A percentile compares a stretch with the other conserved stretches of the same genome.
Evolutionary conservation across 1,284 basidiomycete species (phyloP).

Genomic region (Pseudozyma sp.): DNA sequence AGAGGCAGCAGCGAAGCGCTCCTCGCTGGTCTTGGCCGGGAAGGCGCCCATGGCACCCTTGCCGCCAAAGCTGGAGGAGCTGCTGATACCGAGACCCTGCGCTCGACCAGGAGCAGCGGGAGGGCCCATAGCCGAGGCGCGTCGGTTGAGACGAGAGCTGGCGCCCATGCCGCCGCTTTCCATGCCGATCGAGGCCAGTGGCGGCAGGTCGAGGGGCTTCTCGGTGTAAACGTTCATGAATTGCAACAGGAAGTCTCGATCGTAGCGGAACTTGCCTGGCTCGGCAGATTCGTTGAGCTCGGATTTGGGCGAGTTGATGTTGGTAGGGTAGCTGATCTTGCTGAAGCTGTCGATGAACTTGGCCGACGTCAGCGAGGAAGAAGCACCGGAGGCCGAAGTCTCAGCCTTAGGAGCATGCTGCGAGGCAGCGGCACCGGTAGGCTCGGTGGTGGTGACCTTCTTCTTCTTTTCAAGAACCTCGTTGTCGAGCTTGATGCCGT

Average conservation of each 20-base stretch:
- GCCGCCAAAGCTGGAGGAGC: constrained; percentile 58
- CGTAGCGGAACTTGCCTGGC: constrained; percentile 95
- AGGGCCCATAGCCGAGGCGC: constrained; percentile 61
- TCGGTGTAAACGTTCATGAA: constrained; percentile 96
- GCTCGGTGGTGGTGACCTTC: constrained; percentile 29
- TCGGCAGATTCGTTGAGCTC: constrained; percentile 84
- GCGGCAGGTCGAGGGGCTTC: constrained; percentile 88
- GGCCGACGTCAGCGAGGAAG: constrained; percentile 56
- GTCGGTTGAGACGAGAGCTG: constrained; percentile 52
- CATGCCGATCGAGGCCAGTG: constrained; percentile 88
- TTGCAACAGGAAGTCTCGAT: constrained; percentile 96
- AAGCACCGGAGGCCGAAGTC: constrained; percentile 52
- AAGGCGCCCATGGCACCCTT: constrained; percentile 60
- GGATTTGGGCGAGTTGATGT: constrained; percentile 82
- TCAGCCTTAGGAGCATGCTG: constrained; percentile 42
- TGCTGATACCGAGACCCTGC: constrained; percentile 60
- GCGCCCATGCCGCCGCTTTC: constrained; percentile 58
- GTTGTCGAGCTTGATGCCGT: constrained; percentile 62
- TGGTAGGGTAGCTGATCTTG: constrained; percentile 83
- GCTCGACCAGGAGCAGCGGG: constrained; percentile 55
- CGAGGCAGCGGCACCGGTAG: constrained; percentile 28
- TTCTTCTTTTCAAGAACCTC: constrained; percentile 63
- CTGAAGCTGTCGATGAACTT: constrained; percentile 81
- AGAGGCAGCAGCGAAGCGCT: constrained; percentile 65
- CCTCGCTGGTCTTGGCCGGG: constrained; percentile 66